These are phyloP conservation scores for Penicillium cataractarum DNA, from an alignment of 495 filamentous ascomycete genomes.

Conservation along the genomic window DNA sequence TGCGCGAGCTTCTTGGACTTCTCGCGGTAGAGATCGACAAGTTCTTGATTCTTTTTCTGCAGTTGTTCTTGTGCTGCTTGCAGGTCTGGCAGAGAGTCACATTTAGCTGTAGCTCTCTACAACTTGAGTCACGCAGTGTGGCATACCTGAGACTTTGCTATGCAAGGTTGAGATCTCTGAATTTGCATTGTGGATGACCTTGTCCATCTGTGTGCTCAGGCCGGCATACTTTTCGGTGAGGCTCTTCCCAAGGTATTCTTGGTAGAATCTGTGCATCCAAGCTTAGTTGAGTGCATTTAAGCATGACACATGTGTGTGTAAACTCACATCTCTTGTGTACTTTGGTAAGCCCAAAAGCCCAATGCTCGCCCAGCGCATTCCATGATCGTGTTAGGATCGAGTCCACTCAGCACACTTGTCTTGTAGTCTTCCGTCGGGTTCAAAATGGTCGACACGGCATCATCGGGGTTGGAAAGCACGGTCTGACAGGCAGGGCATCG, in stretches of 20 bases:
- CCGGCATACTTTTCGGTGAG: slow-evolving; percentile 74
- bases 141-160: slow-evolving; percentile 58
- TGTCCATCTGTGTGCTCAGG: slow-evolving; percentile 75
- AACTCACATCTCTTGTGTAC: slow-evolving; percentile 82
- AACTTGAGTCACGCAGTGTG: not conserved
- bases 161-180: slow-evolving; percentile 71
- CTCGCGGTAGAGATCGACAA: slow-evolving; percentile 68
- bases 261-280: slow-evolving; percentile 65
- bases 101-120: not conserved
- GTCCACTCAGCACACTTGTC: slow-evolving; percentile 82
- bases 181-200: slow-evolving; percentile 81
- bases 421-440: slow-evolving; percentile 94
- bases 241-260: slow-evolving; percentile 73
- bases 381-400: slow-evolving; percentile 83
- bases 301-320: not conserved
- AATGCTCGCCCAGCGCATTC: slow-evolving; percentile 86
- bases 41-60: slow-evolving; percentile 74
- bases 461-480: slow-evolving; percentile 71
- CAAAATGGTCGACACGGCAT: slow-evolving; percentile 73
- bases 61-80: slow-evolving; percentile 67
- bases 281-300: slow-evolving; percentile 17
- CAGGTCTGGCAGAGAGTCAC: slow-evolving; percentile 55
- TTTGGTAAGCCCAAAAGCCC: slow-evolving; percentile 90
- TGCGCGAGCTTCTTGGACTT: slow-evolving; percentile 77
- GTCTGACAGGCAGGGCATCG: slow-evolving; percentile 84